Base-by-base conservation (phyloP, 148 eudicot genomes). In the Pouteria glomerata region DNA sequence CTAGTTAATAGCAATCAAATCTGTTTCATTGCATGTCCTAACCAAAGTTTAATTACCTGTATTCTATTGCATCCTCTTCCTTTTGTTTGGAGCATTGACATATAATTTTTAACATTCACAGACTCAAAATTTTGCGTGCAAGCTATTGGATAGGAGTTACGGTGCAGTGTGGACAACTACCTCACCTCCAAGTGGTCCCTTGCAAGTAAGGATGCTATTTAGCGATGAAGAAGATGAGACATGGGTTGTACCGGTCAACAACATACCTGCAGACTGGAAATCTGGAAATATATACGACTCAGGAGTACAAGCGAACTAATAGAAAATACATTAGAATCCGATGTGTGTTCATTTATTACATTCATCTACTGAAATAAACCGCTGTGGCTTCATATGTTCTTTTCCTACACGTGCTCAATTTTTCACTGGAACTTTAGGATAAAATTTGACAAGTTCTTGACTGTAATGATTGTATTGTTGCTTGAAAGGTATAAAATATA, bases 111-210 rank as follows among this genome's bases (percentile, higher is more conserved):
- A 16, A 44, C 27, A 65, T 65, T 26, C 27, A 74, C 85, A 91
- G 97, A 82, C 88, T 19, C 74, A 85, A 63, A 87, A 71, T 73
- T 84, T 82, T 44, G 78, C 58, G 76, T 89, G 97, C 86, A 85
- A 87, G 83, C 78, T 91, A 61, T 68, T 91, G 55, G 86, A 86
- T 23, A 80, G 97, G 67, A 82, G 74, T 37, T 78, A 89, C 67
- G 97, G 97, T 78, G 87, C 94, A 57, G 94, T 89, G 35, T 91
- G 93, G 93, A 81, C 93, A 41, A 82, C 87, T 1, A 70, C 73
- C n/a, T 68, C 94, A 53, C 90, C 94, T 1, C 97, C 93, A 27
- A 82, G 80, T 13, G 91, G 94, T 39, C 84, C 90, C 1, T 72
- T 89, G 66, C 71, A 83, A 0, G 44, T 89, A 30, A 89, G 94